Percentiles rank a stretch among this genome's conserved stretches.
Evolutionary conservation across 2,329 filamentous ascomycete species (phyloP).

Genomic region (Alternaria solani): DNA sequence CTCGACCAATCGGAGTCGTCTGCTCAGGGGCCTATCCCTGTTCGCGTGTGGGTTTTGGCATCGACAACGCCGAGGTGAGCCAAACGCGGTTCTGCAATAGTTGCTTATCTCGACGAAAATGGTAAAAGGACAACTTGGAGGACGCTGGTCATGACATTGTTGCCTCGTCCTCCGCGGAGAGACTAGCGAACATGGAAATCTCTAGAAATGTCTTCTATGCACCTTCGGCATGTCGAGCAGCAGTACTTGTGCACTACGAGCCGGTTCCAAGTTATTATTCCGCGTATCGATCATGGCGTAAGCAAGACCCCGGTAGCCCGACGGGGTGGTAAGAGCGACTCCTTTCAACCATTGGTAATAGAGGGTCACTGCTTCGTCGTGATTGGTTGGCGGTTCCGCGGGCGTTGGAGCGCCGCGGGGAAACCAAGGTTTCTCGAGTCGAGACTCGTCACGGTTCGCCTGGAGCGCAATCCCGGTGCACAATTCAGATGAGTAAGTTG

Average conservation of each 20-base stretch:
- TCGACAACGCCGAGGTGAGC: background rate
- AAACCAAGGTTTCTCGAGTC: background rate
- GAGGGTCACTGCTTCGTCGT: background rate
- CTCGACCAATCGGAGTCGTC: slow-evolving; percentile 6
- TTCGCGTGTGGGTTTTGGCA: slow-evolving; percentile 1
- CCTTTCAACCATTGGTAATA: background rate
- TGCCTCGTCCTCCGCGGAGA: background rate
- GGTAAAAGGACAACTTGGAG: slow-evolving; percentile 1
- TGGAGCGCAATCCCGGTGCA: background rate
- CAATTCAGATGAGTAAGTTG: slow-evolving; percentile 25
- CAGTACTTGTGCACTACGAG: background rate
- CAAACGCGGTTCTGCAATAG: slow-evolving; percentile 4
- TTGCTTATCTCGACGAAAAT: slow-evolving; percentile 4
- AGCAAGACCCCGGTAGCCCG: background rate
- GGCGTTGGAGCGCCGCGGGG: background rate
- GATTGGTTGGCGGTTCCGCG: slow-evolving; percentile 1
- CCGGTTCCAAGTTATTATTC: slow-evolving; percentile 7
- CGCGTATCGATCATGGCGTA: slow-evolving; percentile 1
- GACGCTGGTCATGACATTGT: slow-evolving; percentile 1
- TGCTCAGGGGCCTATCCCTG: background rate
- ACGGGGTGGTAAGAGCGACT: slow-evolving; percentile 1
- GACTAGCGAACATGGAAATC: background rate
- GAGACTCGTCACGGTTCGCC: background rate
- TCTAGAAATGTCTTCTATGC: background rate
- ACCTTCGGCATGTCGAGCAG: background rate